Percentiles rank a stretch among this genome's conserved stretches.
These are phyloP conservation scores for Capronia coronata DNA, from an alignment of 2,329 filamentous ascomycete species.

Conservation along the genomic window DNA sequence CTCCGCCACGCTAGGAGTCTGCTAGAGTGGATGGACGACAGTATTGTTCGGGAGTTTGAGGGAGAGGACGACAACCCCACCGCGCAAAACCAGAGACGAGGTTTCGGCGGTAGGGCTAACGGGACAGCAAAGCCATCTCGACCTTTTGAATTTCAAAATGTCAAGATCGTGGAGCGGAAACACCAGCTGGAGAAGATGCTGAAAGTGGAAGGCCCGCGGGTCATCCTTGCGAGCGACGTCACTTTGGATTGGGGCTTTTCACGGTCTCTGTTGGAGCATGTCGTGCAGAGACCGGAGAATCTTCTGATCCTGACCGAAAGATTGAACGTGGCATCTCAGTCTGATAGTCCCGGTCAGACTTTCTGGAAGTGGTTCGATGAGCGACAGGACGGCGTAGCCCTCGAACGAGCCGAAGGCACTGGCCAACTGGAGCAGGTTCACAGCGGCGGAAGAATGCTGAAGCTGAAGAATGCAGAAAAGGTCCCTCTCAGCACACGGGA, in stretches of 20 bases:
- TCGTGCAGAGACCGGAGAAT: constrained; percentile 73
- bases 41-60: constrained; percentile 87
- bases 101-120: constrained; percentile 40
- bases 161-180: constrained; percentile 75
- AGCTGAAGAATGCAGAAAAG: constrained; percentile 55
- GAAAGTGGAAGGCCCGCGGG: constrained; percentile 49
- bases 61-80: constrained; percentile 36
- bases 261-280: constrained; percentile 64
- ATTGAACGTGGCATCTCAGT: constrained; percentile 29
- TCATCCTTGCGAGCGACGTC: constrained; percentile 85
- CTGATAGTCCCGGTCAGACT: constrained; percentile 51
- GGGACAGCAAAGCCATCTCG: constrained; percentile 46
- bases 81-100: constrained; percentile 35
- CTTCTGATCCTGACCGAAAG: constrained; percentile 81
- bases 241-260: constrained; percentile 95
- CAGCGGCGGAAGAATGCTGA: constrained; percentile 56
- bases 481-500: constrained; percentile 68
- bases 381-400: constrained; percentile 55
- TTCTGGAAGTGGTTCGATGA: constrained; percentile 78
- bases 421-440: constrained; percentile 62
- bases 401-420: constrained; percentile 50
- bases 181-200: constrained; percentile 69
- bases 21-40: constrained; percentile 99
- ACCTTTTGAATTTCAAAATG: constrained; percentile 83
- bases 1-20: constrained; percentile 89